Percentiles rank a stretch among this genome's conserved stretches.
Evolutionary conservation across 1,284 basidiomycete species (phyloP).

Genomic region (Rhodotorula sp.): DNA sequence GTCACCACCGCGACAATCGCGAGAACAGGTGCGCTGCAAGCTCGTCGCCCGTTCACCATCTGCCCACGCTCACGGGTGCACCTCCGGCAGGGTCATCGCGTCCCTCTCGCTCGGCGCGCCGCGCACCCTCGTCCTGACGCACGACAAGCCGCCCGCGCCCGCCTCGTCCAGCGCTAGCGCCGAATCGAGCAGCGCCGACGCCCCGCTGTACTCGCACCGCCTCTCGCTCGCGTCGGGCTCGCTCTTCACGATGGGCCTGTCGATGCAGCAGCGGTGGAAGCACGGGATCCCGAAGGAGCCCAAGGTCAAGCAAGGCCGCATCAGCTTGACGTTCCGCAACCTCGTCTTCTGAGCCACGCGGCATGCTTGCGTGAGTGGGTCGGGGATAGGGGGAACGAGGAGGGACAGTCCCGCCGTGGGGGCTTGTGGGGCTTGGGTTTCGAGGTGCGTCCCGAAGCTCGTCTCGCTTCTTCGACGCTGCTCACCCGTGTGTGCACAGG

Average conservation of each 20-base stretch:
- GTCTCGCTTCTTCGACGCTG: too few species aligned
- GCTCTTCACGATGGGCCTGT: conserved; percentile 59
- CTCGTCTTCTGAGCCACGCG: conserved; percentile 39
- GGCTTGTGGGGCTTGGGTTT: too few species aligned
- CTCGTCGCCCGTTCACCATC: conserved; percentile 43
- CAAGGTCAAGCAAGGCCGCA: conserved; percentile 50
- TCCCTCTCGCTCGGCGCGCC: conserved; percentile 57
- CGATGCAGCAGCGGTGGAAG: conserved; percentile 59
- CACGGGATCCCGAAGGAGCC: conserved; percentile 56
- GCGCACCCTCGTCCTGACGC: conserved; percentile 57
- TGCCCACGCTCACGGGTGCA: too few species aligned
- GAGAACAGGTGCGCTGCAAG: conserved; percentile 46
- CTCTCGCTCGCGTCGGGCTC: conserved; percentile 54
- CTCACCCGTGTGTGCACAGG: not conserved
- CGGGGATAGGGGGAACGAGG: too few species aligned
- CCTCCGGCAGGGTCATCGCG: conserved; percentile 56
- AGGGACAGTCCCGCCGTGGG: too few species aligned
- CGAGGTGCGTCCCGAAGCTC: too few species aligned
- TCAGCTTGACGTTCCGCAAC: conserved; percentile 57
- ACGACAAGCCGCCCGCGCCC: conserved; percentile 44
- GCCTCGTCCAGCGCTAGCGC: not conserved
- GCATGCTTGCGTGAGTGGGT: too few species aligned
- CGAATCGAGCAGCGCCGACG: conserved; percentile 23
- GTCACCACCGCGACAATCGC: conserved; percentile 52
- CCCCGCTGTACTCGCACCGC: not conserved